These are phyloP conservation scores for Rhizopogon hawkerae DNA, from an alignment of 1,284 basidiomycete species.

Conservation along the genomic window DNA sequence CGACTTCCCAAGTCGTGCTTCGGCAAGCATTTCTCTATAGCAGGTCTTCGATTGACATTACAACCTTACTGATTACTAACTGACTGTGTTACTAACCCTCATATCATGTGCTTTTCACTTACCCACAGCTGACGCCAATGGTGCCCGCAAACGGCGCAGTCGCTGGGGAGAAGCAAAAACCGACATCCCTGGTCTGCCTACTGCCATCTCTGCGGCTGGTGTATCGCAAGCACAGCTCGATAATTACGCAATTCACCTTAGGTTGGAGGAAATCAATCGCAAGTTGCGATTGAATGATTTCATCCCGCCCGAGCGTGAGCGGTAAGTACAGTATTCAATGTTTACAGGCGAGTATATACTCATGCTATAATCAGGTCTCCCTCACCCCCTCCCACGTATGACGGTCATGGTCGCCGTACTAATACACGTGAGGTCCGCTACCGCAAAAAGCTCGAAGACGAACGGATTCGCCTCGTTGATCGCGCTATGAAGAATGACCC, in stretches of 20 bases:
- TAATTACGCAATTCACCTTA: slow-evolving; percentile 89
- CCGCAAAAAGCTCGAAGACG: slow-evolving; percentile 95
- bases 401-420: slow-evolving; percentile 91
- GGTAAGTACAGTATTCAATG: slow-evolving; percentile 36
- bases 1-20: slow-evolving; percentile 22
- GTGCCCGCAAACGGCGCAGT: slow-evolving; percentile 85
- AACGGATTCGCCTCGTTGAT: slow-evolving; percentile 89
- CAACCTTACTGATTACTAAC: slow-evolving; percentile 22
- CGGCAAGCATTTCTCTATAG: slow-evolving; percentile 22
- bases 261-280: slow-evolving; percentile 95
- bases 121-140: slow-evolving; percentile 62
- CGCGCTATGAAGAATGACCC: slow-evolving; percentile 96
- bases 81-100: slow-evolving; percentile 46
- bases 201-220: slow-evolving; percentile 84
- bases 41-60: slow-evolving; percentile 4
- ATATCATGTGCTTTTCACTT: slow-evolving; percentile 33
- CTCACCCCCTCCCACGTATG: slow-evolving; percentile 96
- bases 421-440: slow-evolving; percentile 99
- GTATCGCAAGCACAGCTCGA: slow-evolving; percentile 90
- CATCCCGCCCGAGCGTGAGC: slow-evolving; percentile 90
- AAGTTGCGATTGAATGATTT: slow-evolving; percentile 92
- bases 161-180: slow-evolving; percentile 91
- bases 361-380: slow-evolving; percentile 59
- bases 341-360: slow-evolving; percentile 14
- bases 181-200: slow-evolving; percentile 84